A percentile compares a stretch with the other conserved stretches of the same genome.
These are phyloP conservation scores for Saturnispora mendoncae DNA, from an alignment of 805 yeast species.

Conservation along the genomic window DNA sequence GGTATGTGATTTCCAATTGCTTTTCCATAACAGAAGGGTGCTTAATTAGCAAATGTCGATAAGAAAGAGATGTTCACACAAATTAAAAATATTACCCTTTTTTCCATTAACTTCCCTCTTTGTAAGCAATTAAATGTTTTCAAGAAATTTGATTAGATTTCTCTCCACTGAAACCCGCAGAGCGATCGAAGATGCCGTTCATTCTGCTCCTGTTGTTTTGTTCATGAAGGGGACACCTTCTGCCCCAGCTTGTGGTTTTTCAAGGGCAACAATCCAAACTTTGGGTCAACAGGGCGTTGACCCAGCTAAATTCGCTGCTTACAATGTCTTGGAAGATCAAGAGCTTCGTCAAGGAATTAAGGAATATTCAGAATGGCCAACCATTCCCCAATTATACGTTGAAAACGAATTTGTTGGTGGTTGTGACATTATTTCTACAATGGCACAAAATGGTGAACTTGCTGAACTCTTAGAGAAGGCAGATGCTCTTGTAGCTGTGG, in stretches of 20 bases:
- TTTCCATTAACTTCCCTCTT: neutral
- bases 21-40: no score
- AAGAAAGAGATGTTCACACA: no score
- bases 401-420: slow-evolving; percentile 93
- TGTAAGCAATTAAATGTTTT: neutral
- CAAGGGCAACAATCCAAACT: slow-evolving; percentile 87
- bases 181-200: slow-evolving; percentile 82
- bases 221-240: slow-evolving; percentile 99
- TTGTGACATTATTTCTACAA: slow-evolving; percentile 85
- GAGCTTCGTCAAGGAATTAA: slow-evolving; percentile 93
- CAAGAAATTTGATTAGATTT: slow-evolving; percentile 23
- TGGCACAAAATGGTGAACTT: slow-evolving; percentile 89
- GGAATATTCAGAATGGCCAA: slow-evolving; percentile 96
- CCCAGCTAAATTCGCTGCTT: slow-evolving; percentile 93
- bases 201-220: slow-evolving; percentile 86
- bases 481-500: slow-evolving; percentile 73
- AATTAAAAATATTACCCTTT: neutral
- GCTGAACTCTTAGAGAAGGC: slow-evolving; percentile 74
- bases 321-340: slow-evolving; percentile 88
- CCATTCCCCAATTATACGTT: slow-evolving; percentile 93
- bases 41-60: no score
- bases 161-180: slow-evolving; percentile 69
- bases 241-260: slow-evolving; percentile 95
- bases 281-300: slow-evolving; percentile 96
- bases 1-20: no score